Evolutionary conservation across 805 yeast species (phyloP), one percentile per base, ranked within the genome.

Genomic region (Saturnispora serradocipensis): DNA sequence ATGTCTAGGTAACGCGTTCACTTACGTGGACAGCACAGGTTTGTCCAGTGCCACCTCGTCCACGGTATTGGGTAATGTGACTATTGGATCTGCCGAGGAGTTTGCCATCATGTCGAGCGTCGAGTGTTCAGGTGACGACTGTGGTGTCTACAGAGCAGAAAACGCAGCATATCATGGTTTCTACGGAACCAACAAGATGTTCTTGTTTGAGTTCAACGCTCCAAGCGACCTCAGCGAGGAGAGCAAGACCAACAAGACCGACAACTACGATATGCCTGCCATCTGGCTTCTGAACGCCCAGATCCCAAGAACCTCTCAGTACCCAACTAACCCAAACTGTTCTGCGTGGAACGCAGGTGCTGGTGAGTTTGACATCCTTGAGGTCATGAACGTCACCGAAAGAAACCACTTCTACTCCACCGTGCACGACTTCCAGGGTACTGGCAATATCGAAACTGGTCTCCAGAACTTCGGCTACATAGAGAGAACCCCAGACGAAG

Each of bases 281-380:
- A 83, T 83, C 58, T 83, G 88, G 88, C 69, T 83, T 53, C 69
- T 83, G 59, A 82, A 83, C 57, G 81, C 85, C 25, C 74, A 77
- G 54, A 81, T 82, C 53, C 81, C 88, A 56, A 76, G 90, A 72
- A 84, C 89, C 18, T 70, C 89, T 3, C 89, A 84, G 66, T 84
- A 83, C 62, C 80, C 83, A 46, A 54, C 68, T 5, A 79, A 78
- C 57, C 68, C 70, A 36, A 80, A 78, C 62, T 84, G 89, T 66
- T 82, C 88, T 6, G 81, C 88, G 61, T 84, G 90, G 90, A 71
- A 76, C 44, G 74, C 84, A 28, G 91, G 90, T 10, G 82, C 89
- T 67, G 89, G 90, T 64, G 89, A 84, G 66, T 82, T 80, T 58
- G 91, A 84, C 67, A 76, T 83, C 58, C 84, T 84, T 62, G 91